These are phyloP conservation scores for Dictyostelium brefeldianum DNA, from an alignment of 78 protist genomes.

Conservation along the genomic window DNA sequence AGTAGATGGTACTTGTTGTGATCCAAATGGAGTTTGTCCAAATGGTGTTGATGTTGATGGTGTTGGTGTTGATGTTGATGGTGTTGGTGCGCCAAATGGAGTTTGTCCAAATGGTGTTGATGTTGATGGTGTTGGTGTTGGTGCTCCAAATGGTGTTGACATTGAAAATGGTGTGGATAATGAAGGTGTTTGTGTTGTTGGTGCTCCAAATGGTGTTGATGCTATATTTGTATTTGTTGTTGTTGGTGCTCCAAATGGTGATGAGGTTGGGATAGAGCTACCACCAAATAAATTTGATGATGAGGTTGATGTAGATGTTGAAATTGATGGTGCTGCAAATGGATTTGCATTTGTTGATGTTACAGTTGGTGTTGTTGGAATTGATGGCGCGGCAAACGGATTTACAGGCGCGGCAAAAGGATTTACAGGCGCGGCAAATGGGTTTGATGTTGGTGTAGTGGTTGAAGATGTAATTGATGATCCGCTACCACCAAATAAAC, in stretches of 20 bases:
- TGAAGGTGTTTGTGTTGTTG: neutral
- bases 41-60: neutral
- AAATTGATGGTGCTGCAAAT: neutral
- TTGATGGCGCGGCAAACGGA: neutral
- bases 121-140: neutral
- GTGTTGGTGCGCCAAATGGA: neutral
- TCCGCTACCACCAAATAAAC: neutral
- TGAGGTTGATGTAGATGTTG: neutral
- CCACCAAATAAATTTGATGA: neutral
- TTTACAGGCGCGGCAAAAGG: constrained; percentile 8
- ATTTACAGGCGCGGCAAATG: constrained; percentile 14
- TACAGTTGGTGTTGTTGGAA: neutral
- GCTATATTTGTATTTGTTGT: neutral
- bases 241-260: neutral
- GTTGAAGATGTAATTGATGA: neutral
- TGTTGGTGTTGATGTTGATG: neutral
- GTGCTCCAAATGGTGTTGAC: neutral
- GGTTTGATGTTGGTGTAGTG: neutral
- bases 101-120: constrained; percentile 6
- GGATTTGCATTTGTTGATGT: neutral
- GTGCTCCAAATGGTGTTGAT: neutral
- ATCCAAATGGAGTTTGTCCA: neutral
- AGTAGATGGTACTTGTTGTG: neutral
- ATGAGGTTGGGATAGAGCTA: neutral
- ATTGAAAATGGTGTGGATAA: neutral